Evolutionary conservation across 306 rosid species (phyloP), one percentile per base, ranked within the genome.

Genomic region (Quercus parvula): DNA sequence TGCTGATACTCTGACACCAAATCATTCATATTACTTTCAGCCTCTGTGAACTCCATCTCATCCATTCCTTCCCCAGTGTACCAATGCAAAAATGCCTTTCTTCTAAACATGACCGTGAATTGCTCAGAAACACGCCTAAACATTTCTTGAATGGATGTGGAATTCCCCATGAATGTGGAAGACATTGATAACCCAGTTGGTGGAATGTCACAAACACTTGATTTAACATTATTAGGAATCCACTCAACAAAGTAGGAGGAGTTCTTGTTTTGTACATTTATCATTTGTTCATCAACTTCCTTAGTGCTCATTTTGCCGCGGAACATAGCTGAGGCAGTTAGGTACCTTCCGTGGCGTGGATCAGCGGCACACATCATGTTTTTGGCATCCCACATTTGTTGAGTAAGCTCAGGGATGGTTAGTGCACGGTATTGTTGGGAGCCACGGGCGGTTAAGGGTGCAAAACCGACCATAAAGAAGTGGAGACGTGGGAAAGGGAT

Each of bases 81-180:
- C 98, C 97, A 93, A 82, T 93, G 97, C 89, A 93, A 78, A 84
- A 93, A 93, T 2, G 98, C 98, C 90, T 93, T 93, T 58, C 97
- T 86, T 82, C 94, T 90, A 75, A 93, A 91, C 98, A 94, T 91
- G 46, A 92, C 95, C 0, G 95, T 94, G 81, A 94, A 94, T 79
- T 94, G 97, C 77, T 94, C 98, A 0, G 98, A 94, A 9, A 93
- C 98, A 8, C 97, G 84, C 46, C 98, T 59, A 56, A 93, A 93
- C 98, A 93, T 93, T 82, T 93, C 98, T 41, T 93, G 98, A 70
- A 93, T 93, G 5, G 98, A 93, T 0, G 98, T 93, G 0, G 98
- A 93, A 73, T 93, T 93, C 10, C 98, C 98, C 92, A 93, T 93
- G 87, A 93, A 93, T 0, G 97, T 93, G 2, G 94, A 91, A 1